Evolutionary conservation across 768 basidiomycete genomes (phyloP).

Genomic region (Heimioporus sp.): DNA sequence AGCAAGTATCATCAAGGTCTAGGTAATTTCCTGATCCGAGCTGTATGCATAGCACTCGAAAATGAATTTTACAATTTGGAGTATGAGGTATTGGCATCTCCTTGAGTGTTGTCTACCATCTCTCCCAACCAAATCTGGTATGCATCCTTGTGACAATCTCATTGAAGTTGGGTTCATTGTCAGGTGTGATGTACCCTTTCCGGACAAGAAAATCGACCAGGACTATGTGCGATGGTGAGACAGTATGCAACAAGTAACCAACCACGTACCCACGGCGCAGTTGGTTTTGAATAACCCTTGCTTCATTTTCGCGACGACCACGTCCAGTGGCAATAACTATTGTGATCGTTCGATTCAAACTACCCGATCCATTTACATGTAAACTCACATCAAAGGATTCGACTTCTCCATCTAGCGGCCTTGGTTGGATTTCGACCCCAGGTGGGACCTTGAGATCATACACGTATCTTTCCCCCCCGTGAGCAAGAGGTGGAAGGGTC

Average conservation of each 20-base stretch:
- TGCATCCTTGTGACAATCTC: conserved; percentile 78
- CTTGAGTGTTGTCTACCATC: conserved; percentile 35
- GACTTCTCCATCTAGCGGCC: conserved; percentile 89
- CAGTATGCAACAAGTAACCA: background rate
- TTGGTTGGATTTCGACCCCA: conserved; percentile 54
- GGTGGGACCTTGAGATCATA: conserved; percentile 79
- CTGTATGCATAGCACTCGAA: too few relatives aligned
- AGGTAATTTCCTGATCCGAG: too few relatives aligned
- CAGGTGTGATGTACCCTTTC: conserved; percentile 81
- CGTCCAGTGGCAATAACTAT: conserved; percentile 65
- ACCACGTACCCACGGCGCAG: conserved; percentile 66
- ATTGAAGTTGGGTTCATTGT: conserved; percentile 81
- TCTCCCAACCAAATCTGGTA: conserved; percentile 62
- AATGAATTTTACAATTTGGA: too few relatives aligned
- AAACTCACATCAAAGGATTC: conserved; percentile 80
- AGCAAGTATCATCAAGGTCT: too few relatives aligned
- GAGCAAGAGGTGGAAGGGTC: background rate
- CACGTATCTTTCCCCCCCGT: conserved; percentile 53
- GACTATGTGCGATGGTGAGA: conserved; percentile 44
- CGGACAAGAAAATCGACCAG: conserved; percentile 89
- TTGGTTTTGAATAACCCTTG: conserved; percentile 87
- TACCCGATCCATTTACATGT: background rate
- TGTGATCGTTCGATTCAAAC: too few relatives aligned
- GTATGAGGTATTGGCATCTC: too few relatives aligned
- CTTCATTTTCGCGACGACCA: conserved; percentile 63